Base-by-base conservation (phyloP, 1,139 yeast species). In the Zygoascus sp. region DNA sequence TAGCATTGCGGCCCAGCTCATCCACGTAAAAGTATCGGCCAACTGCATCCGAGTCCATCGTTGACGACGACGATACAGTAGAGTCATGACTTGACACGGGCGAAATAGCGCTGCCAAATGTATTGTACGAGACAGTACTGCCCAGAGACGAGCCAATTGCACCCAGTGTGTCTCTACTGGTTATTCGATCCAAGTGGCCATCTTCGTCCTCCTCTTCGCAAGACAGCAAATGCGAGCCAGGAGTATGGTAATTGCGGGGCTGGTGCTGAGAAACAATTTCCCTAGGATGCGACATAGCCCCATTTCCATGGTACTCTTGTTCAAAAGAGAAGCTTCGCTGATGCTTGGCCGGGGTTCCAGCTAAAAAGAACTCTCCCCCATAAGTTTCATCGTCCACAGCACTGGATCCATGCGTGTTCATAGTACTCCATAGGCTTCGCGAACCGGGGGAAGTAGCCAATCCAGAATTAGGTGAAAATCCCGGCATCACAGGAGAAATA, bases 11-110 rank as follows among this genome's bases (percentile, higher is more conserved):
- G 8, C 61, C 60, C 32, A 56, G 47, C 21, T 47, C 54, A 44
- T 58, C 63, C 16, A 49, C 45, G 32, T 52, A 44, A 39, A 59
- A 59, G 44, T 59, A 59, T 16, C 50, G 47, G 30, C 52, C 56
- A 40, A 56, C 50, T 5, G 27, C 15, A 22, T 30, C 35, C 13
- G 25, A 15, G 9, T 40, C 43, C 6, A 21, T 13, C 15, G 23
- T 17, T 11, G 23, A 15, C 5, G 28, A 6, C 4, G 36, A 21
- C 7, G 30, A 21, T 10, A 17, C 15, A 15, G 20, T 23, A 6
- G 43, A 40, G n/a, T 40, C 43, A 19, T 32, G 43, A 3, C 37
- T 32, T 11, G 45, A 42, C 15, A 42, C 40, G 16, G 45, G 45
- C 8, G 45, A 42, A 19, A 42, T 42, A 28, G 35, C 11, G 13